Evolutionary conservation across 1,139 yeast species (phyloP).

Genomic region (Diutina ranongensis): DNA sequence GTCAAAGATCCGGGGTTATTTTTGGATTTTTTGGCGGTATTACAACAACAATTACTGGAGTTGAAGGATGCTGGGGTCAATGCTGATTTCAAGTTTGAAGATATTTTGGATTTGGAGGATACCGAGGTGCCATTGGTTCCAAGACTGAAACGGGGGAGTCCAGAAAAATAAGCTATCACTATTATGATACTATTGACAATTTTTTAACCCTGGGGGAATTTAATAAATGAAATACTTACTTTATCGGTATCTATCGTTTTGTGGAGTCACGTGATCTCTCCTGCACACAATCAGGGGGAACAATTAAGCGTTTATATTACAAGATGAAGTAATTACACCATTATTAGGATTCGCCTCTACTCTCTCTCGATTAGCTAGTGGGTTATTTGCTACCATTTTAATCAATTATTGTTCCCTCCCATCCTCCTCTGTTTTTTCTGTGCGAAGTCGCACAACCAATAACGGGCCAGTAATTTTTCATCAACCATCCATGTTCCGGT

Average conservation of each 20-base stretch:
- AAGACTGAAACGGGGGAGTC: neutral
- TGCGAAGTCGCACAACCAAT: conserved; percentile 1
- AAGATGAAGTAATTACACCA: too few species aligned
- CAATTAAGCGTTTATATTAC: too few species aligned
- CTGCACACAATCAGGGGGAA: too few species aligned
- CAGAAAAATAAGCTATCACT: neutral
- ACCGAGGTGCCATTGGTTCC: neutral
- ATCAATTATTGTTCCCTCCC: neutral
- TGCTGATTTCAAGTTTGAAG: conserved; percentile 50
- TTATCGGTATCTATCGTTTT: too few species aligned
- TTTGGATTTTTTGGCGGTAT: conserved; percentile 36
- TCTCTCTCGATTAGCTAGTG: too few species aligned
- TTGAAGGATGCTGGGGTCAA: conserved; percentile 62
- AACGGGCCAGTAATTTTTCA: conserved; percentile 4
- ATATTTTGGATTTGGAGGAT: conserved; percentile 9
- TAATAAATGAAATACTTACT: too few species aligned
- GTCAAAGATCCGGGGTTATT: conserved; percentile 10
- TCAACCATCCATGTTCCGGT: conserved; percentile 4
- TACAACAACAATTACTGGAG: conserved; percentile 49
- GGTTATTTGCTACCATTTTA: neutral
- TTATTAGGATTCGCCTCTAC: too few species aligned
- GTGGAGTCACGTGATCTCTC: too few species aligned
- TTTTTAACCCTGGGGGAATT: too few species aligned
- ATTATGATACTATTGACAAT: too few species aligned
- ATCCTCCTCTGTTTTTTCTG: neutral